phyloP scores from a whole-genome alignment of 2,329 filamentous ascomycete genomes.

The Penicillium sp. region DNA sequence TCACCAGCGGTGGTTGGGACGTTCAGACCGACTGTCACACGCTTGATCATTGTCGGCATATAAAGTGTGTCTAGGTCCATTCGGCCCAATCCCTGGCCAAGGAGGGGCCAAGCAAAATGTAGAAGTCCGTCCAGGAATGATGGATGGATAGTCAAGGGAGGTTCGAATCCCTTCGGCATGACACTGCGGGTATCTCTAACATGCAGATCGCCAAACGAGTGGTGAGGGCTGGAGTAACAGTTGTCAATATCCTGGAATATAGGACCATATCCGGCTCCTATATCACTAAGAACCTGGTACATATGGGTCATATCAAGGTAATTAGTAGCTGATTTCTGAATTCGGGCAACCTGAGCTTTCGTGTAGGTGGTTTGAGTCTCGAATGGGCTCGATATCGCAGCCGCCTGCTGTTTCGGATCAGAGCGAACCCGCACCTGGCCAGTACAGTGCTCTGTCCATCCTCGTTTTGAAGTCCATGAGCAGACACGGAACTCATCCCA shows the following conservation, averaged over 20 bases:
- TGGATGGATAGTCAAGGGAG: slow-evolving; percentile 48
- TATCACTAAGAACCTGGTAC: slow-evolving; percentile 49
- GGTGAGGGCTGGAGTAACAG: slow-evolving; percentile 42
- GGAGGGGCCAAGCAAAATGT: slow-evolving; percentile 35
- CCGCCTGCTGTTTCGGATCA: slow-evolving; percentile 18
- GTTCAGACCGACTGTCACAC: slow-evolving; percentile 23
- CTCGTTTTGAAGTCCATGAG: slow-evolving; percentile 28
- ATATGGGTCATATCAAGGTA: slow-evolving; percentile 40
- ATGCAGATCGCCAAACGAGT: slow-evolving; percentile 34
- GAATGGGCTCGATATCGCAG: slow-evolving; percentile 16
- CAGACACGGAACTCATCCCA: slow-evolving; percentile 32
- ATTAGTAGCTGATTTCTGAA: slow-evolving; percentile 15
- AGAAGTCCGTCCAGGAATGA: slow-evolving; percentile 46
- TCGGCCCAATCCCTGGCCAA: slow-evolving; percentile 32
- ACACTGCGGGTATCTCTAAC: slow-evolving; percentile 46
- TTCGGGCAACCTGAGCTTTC: slow-evolving; percentile 11
- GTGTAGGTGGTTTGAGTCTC: slow-evolving; percentile 16
- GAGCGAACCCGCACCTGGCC: slow-evolving; percentile 28
- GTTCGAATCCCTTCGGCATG: slow-evolving; percentile 51
- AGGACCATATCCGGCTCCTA: slow-evolving; percentile 54
- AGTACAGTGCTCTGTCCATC: slow-evolving; percentile 30
- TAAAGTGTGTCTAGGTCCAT: slow-evolving; percentile 35
- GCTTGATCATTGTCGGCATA: slow-evolving; percentile 36
- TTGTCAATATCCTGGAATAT: slow-evolving; percentile 54
- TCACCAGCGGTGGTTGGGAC: slow-evolving; percentile 19